Base-by-base conservation (phyloP, 2,329 filamentous ascomycete genomes). In the Sphaerulina musiva region DNA sequence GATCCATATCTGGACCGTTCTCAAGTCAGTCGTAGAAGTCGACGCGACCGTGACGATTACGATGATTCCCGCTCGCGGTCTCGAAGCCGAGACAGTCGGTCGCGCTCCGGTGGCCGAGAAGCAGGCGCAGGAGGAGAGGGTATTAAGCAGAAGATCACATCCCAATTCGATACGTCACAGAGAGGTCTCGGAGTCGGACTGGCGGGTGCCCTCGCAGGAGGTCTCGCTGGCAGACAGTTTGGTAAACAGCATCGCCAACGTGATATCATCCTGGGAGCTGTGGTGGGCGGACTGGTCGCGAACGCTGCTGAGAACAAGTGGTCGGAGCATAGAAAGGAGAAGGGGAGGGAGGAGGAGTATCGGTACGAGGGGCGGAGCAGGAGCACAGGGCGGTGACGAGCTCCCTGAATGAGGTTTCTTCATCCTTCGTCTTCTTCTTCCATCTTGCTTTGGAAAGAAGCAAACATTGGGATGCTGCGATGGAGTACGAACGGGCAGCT, bases 221-320 rank as follows among this genome's bases (percentile, higher is more conserved):
- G 67, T 10, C 56, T 69, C 8, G 66, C 67, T 11, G 68, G 64
- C 7, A 53, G 66, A 29, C 59, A 69, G 46, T 64, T 70, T 32
- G 67, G 68, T n/a, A 44, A 59, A 29, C 57, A 62, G 55, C 62
- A 68, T 41, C 62, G 62, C 48, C 64, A 67, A 46, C 62, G 67
- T 26, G 68, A 70, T 55, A 65, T 67, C 12, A 54, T 68, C 32
- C 59, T 69, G 14, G 68, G 68, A 10, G 68, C 68, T 17, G 51
- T 69, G 10, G 59, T 70, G 11, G 68, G 68, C 11, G 68, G 66
- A 11, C 55, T 70, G 7, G 66, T 63, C 7, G 66, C 67, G 20
- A 70, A 70, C 51, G 55, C 60, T 17, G 64, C 64, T 1, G 68
- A 69, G 59, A 66, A 68, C 48, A 66, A 68, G 55, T 69, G 56